Evolutionary conservation across 495 filamentous ascomycete genomes (phyloP), one percentile per base, ranked within the genome.

Genomic region (Hapsidospora chrysogenum): DNA sequence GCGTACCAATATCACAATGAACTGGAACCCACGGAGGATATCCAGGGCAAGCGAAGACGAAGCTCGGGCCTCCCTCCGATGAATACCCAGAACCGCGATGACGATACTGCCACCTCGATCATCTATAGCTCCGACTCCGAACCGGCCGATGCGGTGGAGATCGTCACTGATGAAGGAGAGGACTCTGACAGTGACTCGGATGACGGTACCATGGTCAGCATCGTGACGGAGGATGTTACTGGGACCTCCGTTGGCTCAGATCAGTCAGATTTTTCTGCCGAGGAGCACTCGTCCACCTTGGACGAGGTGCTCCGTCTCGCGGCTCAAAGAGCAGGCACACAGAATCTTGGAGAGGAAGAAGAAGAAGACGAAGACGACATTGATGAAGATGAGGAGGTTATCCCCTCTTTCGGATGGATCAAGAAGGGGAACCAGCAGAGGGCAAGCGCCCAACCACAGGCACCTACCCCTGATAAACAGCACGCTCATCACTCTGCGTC

Each of bases 221-320:
- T 84, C 35, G 70, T 72, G 39, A 60, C 57, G 7, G 71, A 78
- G 36, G 80, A 84, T 41, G 66, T 77, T 43, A 85, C 83, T 1
- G 72, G 63, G 29, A 68, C 69, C 17, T 80, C 79, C 4, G 54
- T 61, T 32, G 66, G 54, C 7, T 76, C 74, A 23, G 59, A 61
- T 17, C 63, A 63, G 18, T 77, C 76, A 9, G 51, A 49, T 32
- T 67, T 64, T 16, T 66, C 63, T n/a, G 72, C 65, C 11, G 72
- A 70, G 1, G 29, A 25, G 4, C 20, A 36, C 6, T 26, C 22
- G 10, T 76, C 76, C 2, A 84, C 69, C 37, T 54, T 93, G 9
- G 83, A 94, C 35, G 71, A 80, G 33, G 76, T 74, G 25, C 59
- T 94, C n/a, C 68, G 74, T 31, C 70, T 78, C 40, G 85, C 85